Base-by-base conservation (phyloP, 2,329 filamentous ascomycete species). In the Davidsoniella virescens region DNA sequence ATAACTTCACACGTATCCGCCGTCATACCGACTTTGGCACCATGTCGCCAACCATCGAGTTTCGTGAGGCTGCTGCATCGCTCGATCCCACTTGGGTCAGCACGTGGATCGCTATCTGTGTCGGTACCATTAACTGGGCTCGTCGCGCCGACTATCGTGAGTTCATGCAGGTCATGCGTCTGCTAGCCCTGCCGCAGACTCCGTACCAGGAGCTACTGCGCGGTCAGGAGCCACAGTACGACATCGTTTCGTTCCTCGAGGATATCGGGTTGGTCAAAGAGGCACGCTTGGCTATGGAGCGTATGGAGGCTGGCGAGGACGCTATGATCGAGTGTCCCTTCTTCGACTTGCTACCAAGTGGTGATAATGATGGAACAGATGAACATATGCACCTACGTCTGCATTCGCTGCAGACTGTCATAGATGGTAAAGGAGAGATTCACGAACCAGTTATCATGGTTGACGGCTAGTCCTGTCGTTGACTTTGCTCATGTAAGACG, bases 171-270 rank as follows among this genome's bases (percentile, higher is more conserved):
- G 51, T 62, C 10, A 55, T 62, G 12, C 56, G 56, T 4, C 48
- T 63, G 23, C 45, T 55, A 33, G 49, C 53, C 14, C 52, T 52
- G 47, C 52, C 51, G 16, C 55, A 57, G 51, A 54, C 53, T 40
- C 54, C 55, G 40, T 49, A 51, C 48, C n/a, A 39, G 36, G 16
- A 16, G 7, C 16, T n/a, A n/a, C 14, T 33, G 29, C 29, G 29
- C 12, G 29, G 39, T 14, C 9, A 41, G 9, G 14, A 55, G 9
- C 46, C 54, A 1, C 50, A 56, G 29, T 67, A 65, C 48, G 64
- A 67, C 47, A 58, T 65, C 4, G 55, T 63, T 2, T 62, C 65
- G 47, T 56, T 67, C 6, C 54, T 67, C 1, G 58, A 59, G 14
- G 63, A 66, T 20, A 42, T 67, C 0, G 59, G 64, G 1, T 20